Base-by-base conservation (phyloP, 129 eudicot species). In the Sambucus nigra region DNA sequence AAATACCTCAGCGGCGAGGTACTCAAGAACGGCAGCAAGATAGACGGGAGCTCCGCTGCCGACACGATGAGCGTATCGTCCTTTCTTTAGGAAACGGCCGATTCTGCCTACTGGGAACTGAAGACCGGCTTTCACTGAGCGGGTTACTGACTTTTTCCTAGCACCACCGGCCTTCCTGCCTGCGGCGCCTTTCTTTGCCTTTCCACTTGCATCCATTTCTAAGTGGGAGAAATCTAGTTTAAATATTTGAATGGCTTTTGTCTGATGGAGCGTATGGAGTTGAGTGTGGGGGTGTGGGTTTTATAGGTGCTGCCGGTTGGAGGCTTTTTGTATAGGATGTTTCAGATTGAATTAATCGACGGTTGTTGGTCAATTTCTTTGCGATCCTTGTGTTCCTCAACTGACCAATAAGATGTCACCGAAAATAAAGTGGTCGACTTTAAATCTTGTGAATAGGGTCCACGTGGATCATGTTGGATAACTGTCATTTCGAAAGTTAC, bases 1-100 rank as follows among this genome's bases (percentile, higher is more conserved):
- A n/a, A n/a, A 23, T 47, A 74, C 81, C 76, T 75, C 81, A 59
- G 76, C 76, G 11, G 81, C 81, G 38, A 75, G 81, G 60, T 75
- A 75, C 69, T 75, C 76, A 38, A 75, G 72, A 32, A 75, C 81
- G 15, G 76, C 76, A 11, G 81, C 76, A 31, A 75, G 52, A 58
- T 69, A 75, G 18, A 75, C 72, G 44, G 81, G 76, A 48, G 81
- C 76, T 1, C 76, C 72, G 65, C 56, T 35, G 1, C 76, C 80
- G 13, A 74, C 68, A 12, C 80, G 61, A 54, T 57, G 46, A 26
- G 75, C 46, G 27, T 74, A 74, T 7, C 75, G 71, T 3, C 75
- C 75, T 12, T 64, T 59, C 64, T 74, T 74, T 32, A 74, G 63
- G 45, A 32, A 74, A 25, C 76, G 75, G 25, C 72, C 76, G 55